phyloP scores from a whole-genome alignment of 805 yeast species.

The Nakazawaea wickerhamii region DNA sequence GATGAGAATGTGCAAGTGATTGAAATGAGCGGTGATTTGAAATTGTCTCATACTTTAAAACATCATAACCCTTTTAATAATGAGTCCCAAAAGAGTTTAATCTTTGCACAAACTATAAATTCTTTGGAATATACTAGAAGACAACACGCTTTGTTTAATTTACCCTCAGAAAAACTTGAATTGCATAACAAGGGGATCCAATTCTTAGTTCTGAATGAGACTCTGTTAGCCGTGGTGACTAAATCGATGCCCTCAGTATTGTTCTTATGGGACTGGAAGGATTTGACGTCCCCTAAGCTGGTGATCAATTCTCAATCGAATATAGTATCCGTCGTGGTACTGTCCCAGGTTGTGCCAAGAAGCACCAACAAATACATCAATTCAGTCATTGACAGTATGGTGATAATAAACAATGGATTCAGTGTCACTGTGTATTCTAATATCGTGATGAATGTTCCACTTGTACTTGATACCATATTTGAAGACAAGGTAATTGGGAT shows the following conservation, averaged over 20 bases:
- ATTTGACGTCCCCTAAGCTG: neutral
- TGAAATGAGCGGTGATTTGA: neutral
- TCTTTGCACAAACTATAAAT: neutral
- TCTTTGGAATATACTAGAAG: neutral
- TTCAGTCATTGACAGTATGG: slow-evolving; percentile 1
- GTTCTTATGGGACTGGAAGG: slow-evolving; percentile 7
- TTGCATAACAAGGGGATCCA: slow-evolving; percentile 1
- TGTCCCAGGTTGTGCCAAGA: neutral
- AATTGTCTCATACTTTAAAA: neutral
- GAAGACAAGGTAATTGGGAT: neutral
- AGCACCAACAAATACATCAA: neutral
- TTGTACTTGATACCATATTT: neutral
- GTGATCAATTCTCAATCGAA: neutral
- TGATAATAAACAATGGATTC: slow-evolving; percentile 3
- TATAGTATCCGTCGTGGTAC: neutral
- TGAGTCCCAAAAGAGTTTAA: neutral
- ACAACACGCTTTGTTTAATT: neutral
- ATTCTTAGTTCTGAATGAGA: neutral
- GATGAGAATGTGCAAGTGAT: slow-evolving; percentile 1
- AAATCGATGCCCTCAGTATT: slow-evolving; percentile 12
- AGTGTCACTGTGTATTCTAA: neutral
- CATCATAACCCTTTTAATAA: neutral
- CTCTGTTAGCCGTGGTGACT: neutral
- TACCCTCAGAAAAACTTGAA: neutral
- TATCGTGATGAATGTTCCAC: neutral